Percentiles rank a stretch among this genome's conserved stretches.
These are phyloP conservation scores for Solanum ossicruentum DNA, from an alignment of 257 asterid species.

Conservation along the genomic window DNA sequence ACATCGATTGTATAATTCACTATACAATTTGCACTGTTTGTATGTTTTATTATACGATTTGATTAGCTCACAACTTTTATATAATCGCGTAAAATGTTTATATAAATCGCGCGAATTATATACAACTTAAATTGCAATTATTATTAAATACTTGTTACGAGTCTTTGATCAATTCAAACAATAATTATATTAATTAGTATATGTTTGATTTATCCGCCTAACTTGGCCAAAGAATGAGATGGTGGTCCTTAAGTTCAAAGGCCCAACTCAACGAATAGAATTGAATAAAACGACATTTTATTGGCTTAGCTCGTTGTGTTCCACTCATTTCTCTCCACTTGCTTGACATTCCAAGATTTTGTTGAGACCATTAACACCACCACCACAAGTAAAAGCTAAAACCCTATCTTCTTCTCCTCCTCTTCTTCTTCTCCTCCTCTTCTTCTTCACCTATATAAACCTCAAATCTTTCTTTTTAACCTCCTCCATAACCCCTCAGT, in stretches of 20 bases:
- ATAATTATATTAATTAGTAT: too few species aligned
- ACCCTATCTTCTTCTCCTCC: slow-evolving; percentile 23
- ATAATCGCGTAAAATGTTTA: too few species aligned
- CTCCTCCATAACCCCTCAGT: neutral
- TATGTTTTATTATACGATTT: too few species aligned
- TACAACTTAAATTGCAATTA: too few species aligned
- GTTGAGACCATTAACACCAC: neutral
- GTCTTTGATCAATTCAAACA: too few species aligned
- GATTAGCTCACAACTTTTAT: too few species aligned
- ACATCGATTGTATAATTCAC: too few species aligned
- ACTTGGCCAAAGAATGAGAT: neutral
- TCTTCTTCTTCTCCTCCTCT: neutral
- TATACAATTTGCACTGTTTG: too few species aligned
- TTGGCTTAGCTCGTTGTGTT: neutral
- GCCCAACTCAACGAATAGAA: neutral
- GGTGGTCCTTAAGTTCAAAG: neutral
- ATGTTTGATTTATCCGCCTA: too few species aligned
- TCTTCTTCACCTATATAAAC: neutral
- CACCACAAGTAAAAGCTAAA: slow-evolving; percentile 5
- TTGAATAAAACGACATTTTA: neutral
- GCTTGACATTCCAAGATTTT: neutral
- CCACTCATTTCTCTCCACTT: neutral
- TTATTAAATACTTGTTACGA: too few species aligned
- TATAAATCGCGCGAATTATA: too few species aligned
- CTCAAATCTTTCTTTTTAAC: neutral